phyloP scores from a whole-genome alignment of 768 basidiomycete genomes.

The Trametes sanguinea region DNA sequence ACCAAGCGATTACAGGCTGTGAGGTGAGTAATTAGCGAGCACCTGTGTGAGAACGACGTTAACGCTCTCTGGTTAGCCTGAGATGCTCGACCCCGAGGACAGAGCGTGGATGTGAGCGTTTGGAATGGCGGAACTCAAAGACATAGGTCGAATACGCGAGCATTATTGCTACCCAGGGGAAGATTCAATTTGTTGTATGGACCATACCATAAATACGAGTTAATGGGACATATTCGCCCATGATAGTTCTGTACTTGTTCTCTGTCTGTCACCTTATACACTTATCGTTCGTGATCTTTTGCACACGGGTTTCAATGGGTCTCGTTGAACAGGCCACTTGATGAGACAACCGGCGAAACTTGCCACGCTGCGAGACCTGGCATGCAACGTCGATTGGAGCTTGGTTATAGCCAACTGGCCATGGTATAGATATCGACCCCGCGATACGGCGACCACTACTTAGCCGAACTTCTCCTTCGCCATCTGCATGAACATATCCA shows the following conservation, averaged over 20 bases:
- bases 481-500: conserved; percentile 94
- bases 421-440: not conserved
- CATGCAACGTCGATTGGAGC: no score
- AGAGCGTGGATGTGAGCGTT: conserved; percentile 24
- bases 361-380: no score
- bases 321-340: no score
- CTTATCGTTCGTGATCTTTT: no score
- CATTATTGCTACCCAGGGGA: not conserved
- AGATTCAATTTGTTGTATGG: not conserved
- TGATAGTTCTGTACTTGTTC: no score
- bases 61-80: conserved; percentile 5
- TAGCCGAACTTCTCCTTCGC: conserved; percentile 88
- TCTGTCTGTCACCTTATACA: no score
- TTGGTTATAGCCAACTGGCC: no score
- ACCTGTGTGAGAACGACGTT: not conserved
- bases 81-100: conserved; percentile 26
- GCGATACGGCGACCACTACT: conserved; percentile 14
- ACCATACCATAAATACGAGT: not conserved
- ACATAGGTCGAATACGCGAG: not conserved
- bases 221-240: no score
- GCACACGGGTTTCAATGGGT: no score
- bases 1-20: not conserved
- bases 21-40: not conserved
- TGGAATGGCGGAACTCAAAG: not conserved
- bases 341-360: no score